Evolutionary conservation across 2,329 filamentous ascomycete species (phyloP).

Genomic region (Didymosphaeria variabile): DNA sequence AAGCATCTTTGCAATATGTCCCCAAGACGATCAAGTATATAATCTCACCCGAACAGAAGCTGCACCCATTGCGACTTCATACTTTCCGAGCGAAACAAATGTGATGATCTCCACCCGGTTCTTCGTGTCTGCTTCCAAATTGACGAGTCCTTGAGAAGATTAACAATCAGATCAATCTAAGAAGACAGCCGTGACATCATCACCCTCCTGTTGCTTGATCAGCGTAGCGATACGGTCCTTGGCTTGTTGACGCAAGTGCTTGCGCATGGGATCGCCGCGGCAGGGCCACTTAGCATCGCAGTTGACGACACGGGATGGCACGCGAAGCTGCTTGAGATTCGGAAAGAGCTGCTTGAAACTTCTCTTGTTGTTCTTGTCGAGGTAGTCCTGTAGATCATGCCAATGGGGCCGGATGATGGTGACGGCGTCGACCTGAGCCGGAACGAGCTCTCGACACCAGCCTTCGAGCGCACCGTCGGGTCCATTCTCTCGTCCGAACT

Average conservation of each 20-base stretch:
- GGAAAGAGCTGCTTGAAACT: slow-evolving; percentile 15
- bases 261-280: slow-evolving; percentile 12
- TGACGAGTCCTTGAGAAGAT: too few species aligned
- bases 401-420: slow-evolving; percentile 17
- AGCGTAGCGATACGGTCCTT: not conserved
- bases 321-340: slow-evolving; percentile 4
- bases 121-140: not conserved
- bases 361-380: slow-evolving; percentile 5
- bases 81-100: not conserved
- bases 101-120: not conserved
- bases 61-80: not conserved
- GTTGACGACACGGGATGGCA: slow-evolving; percentile 13
- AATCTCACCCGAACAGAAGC: not conserved
- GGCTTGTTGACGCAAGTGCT: not conserved
- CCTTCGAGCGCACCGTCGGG: slow-evolving; percentile 19
- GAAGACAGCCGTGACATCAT: slow-evolving; percentile 15
- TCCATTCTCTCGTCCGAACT: slow-evolving; percentile 12
- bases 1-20: not conserved
- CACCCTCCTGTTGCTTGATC: slow-evolving; percentile 18
- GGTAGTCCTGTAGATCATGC: slow-evolving; percentile 10
- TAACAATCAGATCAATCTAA: not conserved
- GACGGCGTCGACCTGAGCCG: slow-evolving; percentile 14
- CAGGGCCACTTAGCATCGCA: slow-evolving; percentile 3
- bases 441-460: slow-evolving; percentile 12
- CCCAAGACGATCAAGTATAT: not conserved